These are phyloP conservation scores for Phaffomyces opuntiae DNA, from an alignment of 805 yeast genomes.

Conservation along the genomic window DNA sequence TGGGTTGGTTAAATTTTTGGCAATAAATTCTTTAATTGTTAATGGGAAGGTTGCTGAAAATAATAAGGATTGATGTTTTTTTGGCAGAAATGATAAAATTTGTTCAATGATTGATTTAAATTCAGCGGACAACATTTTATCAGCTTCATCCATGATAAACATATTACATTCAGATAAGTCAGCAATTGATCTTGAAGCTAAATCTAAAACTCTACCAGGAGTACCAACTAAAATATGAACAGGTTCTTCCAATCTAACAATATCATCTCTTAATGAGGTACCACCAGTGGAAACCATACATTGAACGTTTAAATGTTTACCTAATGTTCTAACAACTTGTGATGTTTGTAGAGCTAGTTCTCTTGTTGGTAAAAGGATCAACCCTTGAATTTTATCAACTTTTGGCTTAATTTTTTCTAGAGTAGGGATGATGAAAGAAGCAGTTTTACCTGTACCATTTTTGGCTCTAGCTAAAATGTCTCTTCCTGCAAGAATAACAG, in stretches of 20 bases:
- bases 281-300: constrained; percentile 99
- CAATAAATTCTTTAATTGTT: constrained; percentile 89
- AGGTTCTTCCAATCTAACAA: constrained; percentile 83
- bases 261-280: constrained; percentile 89
- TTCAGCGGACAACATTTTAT: constrained; percentile 88
- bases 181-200: constrained; percentile 82
- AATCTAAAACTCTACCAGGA: constrained; percentile 94
- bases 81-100: constrained; percentile 74
- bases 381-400: constrained; percentile 77
- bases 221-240: constrained; percentile 96
- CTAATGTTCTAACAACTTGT: constrained; percentile 92
- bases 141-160: constrained; percentile 98
- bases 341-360: constrained; percentile 97
- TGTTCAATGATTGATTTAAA: constrained; percentile 84
- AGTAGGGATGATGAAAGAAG: constrained; percentile 92
- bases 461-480: constrained; percentile 97
- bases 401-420: constrained; percentile 85
- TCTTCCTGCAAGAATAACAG: constrained; percentile 90
- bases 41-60: constrained; percentile 96
- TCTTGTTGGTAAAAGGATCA: constrained; percentile 94
- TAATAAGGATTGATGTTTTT: constrained; percentile 73
- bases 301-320: constrained; percentile 85
- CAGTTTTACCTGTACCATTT: constrained; percentile 98
- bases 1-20: constrained; percentile 81
- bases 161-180: constrained; percentile 80